Base-by-base conservation (phyloP, 345 rosid genomes). In the Brassica incana region DNA sequence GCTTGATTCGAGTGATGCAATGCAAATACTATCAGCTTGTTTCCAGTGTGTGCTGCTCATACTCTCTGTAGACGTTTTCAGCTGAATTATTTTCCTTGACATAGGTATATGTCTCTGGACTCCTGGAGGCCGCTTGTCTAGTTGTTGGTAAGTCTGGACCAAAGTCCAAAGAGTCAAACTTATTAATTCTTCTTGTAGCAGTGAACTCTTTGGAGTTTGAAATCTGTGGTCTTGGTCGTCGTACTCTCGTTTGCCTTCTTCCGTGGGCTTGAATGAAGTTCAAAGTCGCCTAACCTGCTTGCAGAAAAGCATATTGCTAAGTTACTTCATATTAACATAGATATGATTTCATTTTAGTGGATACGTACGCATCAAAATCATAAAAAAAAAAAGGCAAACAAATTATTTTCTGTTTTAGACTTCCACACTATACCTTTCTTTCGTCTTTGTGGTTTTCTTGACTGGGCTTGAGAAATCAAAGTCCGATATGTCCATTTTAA, bases 331-430 rank as follows among this genome's bases (percentile, higher is more conserved):
- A 54, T 15, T 68, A 58, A 43, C 14, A 73, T 40, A 48, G 23
- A 20, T 62, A 60, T 9, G 18, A 65, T 15, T 33, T 50, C 45
- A 5, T 15, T 48, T 14, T 23, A 62, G 33, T 63, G 76, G 71
- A 69, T 11, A 68, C 90, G 63, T 81, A 94, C 97, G 72, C 88
- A 25, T 88, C 84, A 83, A 92, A 92, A 78, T 92, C 93, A 85
- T 89, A 92, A 67, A 93, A 88, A 89, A n/a, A n/a, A 92, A 16
- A 16, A 16, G 69, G 64, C 50, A 77, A 88, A 89, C 50, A 60
- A 20, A 59, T 84, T 87, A 60, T 77, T 78, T 84, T 86, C 75
- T 81, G 11, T 38, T 38, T 35, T 35, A 35, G 12, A 38, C 45
- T 38, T 38, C 45, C 81, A 5, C 58, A 16, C 18, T 75, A 14